Evolutionary conservation across 169 alveolate species (phyloP), one percentile per base, ranked within the genome.

Genomic region (Plasmodium malariae): DNA sequence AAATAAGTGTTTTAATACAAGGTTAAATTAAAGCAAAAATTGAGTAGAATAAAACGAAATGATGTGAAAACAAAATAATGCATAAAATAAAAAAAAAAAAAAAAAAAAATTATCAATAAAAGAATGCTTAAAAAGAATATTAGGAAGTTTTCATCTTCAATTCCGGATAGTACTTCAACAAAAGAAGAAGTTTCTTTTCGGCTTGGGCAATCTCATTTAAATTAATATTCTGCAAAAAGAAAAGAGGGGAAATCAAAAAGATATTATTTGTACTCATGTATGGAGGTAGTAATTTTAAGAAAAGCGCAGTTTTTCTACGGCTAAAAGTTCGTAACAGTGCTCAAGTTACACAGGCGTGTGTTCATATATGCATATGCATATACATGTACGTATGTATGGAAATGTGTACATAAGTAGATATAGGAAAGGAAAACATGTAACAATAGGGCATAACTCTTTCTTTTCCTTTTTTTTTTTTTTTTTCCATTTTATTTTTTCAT

Each of bases 191-290:
- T 21, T 76, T 76, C 32, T 76, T 76, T 51, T 76, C 88, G 21
- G 74, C 88, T 34, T 76, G 48, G 5, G 63, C 88, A 14, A 76
- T 34, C 26, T 76, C 88, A n/a, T 62, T 76, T 51, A 76, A 26
- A 26, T 76, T 62, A 7, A 24, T 26, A 48, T 62, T 76, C 88
- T 76, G 24, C 26, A 54, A 9, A 62, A 45, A n/a, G 45, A 37
- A 36, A 63, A 45, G 30, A 45, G 57, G 9, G 57, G 17, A 36
- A 73, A 36, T 30, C 32, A 19, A 19, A 43, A 54, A 49, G 54
- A 73, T n/a, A 36, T 26, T 32, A 51, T 30, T 69, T n/a, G 36
- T 28, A 2, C 34, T 17, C 24, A n/a, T n/a, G n/a, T n/a, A n/a
- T n/a, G n/a, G n/a, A n/a, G n/a, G n/a, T n/a, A n/a, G n/a, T n/a